phyloP scores from a whole-genome alignment of 495 filamentous ascomycete genomes.

The Mytilinidion resinicola region DNA sequence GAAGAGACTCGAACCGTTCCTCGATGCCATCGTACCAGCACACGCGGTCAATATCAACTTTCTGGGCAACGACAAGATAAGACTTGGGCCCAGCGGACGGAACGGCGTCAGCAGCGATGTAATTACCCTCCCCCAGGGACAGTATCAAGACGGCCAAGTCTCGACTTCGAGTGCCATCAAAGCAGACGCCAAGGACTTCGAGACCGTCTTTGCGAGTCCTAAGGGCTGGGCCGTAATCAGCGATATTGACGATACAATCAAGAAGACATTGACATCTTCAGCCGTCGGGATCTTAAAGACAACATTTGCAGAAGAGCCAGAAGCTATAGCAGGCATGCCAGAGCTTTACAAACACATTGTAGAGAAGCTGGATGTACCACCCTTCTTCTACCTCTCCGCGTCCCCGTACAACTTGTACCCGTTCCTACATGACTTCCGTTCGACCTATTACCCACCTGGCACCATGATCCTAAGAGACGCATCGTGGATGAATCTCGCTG shows the following conservation, averaged over 20 bases:
- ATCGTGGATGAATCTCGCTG: slow-evolving; percentile 77
- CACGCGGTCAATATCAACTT: slow-evolving; percentile 56
- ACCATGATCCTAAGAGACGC: slow-evolving; percentile 79
- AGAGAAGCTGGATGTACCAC: slow-evolving; percentile 49
- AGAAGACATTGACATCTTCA: slow-evolving; percentile 74
- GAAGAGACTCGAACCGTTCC: slow-evolving; percentile 65
- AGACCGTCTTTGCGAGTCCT: slow-evolving; percentile 65
- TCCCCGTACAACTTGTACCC: slow-evolving; percentile 93
- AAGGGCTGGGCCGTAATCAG: slow-evolving; percentile 85
- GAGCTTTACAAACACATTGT: slow-evolving; percentile 66
- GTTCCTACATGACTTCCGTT: slow-evolving; percentile 69
- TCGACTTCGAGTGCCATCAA: slow-evolving; percentile 41
- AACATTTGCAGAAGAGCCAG: slow-evolving; percentile 71
- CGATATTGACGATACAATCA: slow-evolving; percentile 95
- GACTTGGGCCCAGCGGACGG: slow-evolving; percentile 60
- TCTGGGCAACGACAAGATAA: slow-evolving; percentile 39
- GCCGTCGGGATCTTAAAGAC: slow-evolving; percentile 71
- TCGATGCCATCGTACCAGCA: slow-evolving; percentile 66
- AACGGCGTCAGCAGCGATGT: slow-evolving; percentile 65
- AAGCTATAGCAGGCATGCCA: slow-evolving; percentile 73
- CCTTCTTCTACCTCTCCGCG: slow-evolving; percentile 91
- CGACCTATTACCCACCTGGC: slow-evolving; percentile 64
- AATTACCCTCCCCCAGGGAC: slow-evolving; percentile 36
- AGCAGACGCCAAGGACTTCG: slow-evolving; percentile 41
- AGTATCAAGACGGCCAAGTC: slow-evolving; percentile 24